These are phyloP conservation scores for Alnus glutinosa DNA, from an alignment of 306 rosid species.

Conservation along the genomic window DNA sequence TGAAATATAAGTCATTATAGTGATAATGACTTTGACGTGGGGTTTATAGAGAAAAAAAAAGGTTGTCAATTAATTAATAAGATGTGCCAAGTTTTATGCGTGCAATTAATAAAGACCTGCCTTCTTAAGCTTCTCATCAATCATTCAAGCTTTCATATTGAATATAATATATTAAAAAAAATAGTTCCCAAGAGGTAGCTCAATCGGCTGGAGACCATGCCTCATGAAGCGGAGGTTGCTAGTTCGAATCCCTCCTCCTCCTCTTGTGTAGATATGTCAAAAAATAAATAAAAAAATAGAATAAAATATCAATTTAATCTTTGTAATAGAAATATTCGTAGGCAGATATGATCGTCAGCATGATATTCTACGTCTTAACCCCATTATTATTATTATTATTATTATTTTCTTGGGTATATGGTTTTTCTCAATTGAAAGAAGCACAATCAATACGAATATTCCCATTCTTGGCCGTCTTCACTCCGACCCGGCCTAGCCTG, in stretches of 20 bases:
- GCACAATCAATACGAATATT: constrained; percentile 64
- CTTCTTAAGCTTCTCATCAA: too few relatives aligned
- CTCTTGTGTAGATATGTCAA: too few relatives aligned
- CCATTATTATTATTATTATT: not conserved
- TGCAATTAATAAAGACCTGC: not conserved
- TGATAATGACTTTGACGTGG: not conserved
- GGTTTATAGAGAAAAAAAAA: not conserved
- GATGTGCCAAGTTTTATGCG: not conserved
- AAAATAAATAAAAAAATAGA: not conserved
- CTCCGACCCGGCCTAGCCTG: constrained; percentile 75
- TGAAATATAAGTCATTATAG: not conserved
- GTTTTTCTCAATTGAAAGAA: constrained; percentile 33
- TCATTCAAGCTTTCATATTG: not conserved
- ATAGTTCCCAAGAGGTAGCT: too few relatives aligned
- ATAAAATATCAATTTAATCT: not conserved
- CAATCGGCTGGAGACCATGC: too few relatives aligned
- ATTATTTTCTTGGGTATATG: not conserved
- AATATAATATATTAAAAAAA: not conserved
- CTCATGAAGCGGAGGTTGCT: too few relatives aligned
- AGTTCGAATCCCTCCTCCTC: too few relatives aligned
- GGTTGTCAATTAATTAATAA: not conserved
- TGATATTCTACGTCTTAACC: not conserved
- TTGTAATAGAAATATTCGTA: not conserved
- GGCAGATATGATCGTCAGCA: not conserved
- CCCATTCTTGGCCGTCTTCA: constrained; percentile 55